These are phyloP conservation scores for Hygrocybe punicea DNA, from an alignment of 768 basidiomycete genomes.

Conservation along the genomic window DNA sequence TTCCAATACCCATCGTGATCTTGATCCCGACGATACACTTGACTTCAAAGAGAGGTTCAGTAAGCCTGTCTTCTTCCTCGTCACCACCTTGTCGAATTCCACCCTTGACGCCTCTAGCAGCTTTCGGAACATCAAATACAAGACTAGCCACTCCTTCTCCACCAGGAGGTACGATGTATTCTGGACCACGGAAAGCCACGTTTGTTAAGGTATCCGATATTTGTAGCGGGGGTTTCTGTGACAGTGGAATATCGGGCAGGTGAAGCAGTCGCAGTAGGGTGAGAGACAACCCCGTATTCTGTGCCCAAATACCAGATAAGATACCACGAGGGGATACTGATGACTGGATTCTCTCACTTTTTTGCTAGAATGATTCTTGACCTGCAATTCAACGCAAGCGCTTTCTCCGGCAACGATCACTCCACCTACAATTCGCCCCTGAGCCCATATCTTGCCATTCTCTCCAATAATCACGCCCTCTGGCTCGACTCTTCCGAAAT, in stretches of 20 bases:
- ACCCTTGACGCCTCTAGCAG: slow-evolving; percentile 61
- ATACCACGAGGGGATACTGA: slow-evolving; percentile 5
- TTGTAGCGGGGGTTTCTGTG: slow-evolving; percentile 50
- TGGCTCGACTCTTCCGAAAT: slow-evolving; percentile 39
- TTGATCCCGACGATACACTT: slow-evolving; percentile 58
- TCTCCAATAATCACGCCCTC: slow-evolving; percentile 69
- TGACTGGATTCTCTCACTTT: slow-evolving; percentile 49
- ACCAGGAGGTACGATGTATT: slow-evolving; percentile 71
- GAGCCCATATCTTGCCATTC: slow-evolving; percentile 75
- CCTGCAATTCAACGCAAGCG: slow-evolving; percentile 69
- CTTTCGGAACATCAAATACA: slow-evolving; percentile 73
- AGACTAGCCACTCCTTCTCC: slow-evolving; percentile 75
- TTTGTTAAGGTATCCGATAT: slow-evolving; percentile 65
- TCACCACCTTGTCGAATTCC: slow-evolving; percentile 54
- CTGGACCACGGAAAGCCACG: slow-evolving; percentile 68
- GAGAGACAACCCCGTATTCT: slow-evolving; percentile 69
- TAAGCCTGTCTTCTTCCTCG: slow-evolving; percentile 36
- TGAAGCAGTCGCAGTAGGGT: slow-evolving; percentile 59
- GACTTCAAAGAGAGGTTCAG: slow-evolving; percentile 66
- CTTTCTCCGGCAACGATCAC: slow-evolving; percentile 65
- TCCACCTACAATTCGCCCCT: slow-evolving; percentile 61
- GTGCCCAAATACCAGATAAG: neutral
- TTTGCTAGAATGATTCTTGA: slow-evolving; percentile 78
- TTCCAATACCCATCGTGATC: slow-evolving; percentile 68
- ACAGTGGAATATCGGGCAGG: slow-evolving; percentile 42